Percentiles rank a stretch among this genome's conserved stretches.
Evolutionary conservation across 164 flowering plant species (phyloP).

Genomic region (Vitis vinifera): DNA sequence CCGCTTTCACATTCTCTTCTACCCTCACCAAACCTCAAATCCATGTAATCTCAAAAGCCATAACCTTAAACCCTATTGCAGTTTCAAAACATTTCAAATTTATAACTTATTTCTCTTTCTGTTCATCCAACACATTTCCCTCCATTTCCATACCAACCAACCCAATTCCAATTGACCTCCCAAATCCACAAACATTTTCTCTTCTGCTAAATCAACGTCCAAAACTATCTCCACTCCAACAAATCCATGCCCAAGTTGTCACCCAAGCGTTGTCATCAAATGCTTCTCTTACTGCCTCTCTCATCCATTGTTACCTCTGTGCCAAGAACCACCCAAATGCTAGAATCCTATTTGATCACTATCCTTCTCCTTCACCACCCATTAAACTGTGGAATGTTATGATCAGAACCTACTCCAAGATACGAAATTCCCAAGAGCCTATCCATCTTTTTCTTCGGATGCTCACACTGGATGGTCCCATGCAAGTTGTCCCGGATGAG

Average conservation of each 20-base stretch:
- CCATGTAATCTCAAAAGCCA: neutral
- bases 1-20: neutral
- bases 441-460: constrained; percentile 34
- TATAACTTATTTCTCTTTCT: neutral
- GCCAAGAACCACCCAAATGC: constrained; percentile 27
- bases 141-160: constrained; percentile 8
- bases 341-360: constrained; percentile 33
- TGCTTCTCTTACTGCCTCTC: constrained; percentile 25
- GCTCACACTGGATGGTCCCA: constrained; percentile 13
- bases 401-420: constrained; percentile 47
- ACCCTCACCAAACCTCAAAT: neutral
- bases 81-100: constrained; percentile 8
- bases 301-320: constrained; percentile 42
- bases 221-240: constrained; percentile 28
- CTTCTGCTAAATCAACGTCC: constrained; percentile 34
- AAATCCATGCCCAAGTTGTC: constrained; percentile 52
- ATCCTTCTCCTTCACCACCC: constrained; percentile 31
- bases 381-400: constrained; percentile 46
- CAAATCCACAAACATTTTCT: constrained; percentile 14
- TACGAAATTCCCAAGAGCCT: constrained; percentile 16
- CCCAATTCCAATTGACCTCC: neutral
- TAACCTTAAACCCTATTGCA: neutral
- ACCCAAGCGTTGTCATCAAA: constrained; percentile 17
- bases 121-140: constrained; percentile 14
- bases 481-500: constrained; percentile 41